These are phyloP conservation scores for Triangularia verruculosa DNA, from an alignment of 2,329 filamentous ascomycete species.

Conservation along the genomic window DNA sequence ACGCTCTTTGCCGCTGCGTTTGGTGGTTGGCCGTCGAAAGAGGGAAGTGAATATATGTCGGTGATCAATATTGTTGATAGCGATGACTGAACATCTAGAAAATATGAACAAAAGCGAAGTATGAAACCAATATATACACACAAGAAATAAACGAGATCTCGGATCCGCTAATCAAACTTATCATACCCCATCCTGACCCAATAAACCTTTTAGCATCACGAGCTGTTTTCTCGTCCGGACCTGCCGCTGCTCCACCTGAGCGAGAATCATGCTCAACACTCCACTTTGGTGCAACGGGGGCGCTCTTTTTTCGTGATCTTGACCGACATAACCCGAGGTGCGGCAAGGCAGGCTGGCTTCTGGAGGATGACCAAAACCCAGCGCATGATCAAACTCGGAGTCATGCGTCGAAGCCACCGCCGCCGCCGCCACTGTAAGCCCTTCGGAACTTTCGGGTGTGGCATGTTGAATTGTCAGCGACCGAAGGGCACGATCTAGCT, in stretches of 20 bases:
- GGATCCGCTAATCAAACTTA: background rate
- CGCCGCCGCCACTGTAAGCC: background rate
- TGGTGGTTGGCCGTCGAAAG: too few species aligned
- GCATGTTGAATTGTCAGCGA: background rate
- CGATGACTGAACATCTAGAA: too few species aligned
- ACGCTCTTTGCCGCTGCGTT: too few species aligned
- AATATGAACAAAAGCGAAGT: background rate
- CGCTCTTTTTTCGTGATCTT: background rate
- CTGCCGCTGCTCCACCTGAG: constrained; percentile 17
- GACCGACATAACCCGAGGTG: background rate
- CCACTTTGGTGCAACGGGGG: background rate
- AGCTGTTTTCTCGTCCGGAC: constrained; percentile 7
- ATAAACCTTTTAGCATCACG: constrained; percentile 3
- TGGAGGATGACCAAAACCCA: background rate
- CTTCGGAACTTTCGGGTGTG: background rate
- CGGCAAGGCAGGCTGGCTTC: too few species aligned
- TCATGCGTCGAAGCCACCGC: constrained; percentile 1
- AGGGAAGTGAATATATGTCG: too few species aligned
- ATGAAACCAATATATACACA: background rate
- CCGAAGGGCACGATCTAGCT: constrained; percentile 11
- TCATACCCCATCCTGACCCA: background rate
- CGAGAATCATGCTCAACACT: background rate
- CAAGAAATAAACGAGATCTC: background rate
- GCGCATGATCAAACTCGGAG: background rate
- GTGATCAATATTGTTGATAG: too few species aligned